Conservation (phyloP, 345 rosid species). For the Dipteronia dyeriana region DNA sequence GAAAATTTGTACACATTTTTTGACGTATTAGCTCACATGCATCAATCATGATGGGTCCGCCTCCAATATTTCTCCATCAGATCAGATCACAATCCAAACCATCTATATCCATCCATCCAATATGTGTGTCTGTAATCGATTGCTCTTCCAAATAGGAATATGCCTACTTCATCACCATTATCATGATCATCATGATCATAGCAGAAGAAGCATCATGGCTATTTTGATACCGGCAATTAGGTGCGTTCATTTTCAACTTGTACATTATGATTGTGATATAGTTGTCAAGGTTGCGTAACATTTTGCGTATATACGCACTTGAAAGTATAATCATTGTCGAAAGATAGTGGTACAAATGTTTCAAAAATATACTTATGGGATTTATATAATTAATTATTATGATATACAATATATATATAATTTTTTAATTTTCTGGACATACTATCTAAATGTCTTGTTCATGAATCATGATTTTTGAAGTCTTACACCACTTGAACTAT, state of each 20-base stretch:
- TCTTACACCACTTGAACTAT: too few relatives aligned
- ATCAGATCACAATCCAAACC: constrained; percentile 19
- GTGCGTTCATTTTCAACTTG: constrained; percentile 25
- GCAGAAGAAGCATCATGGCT: constrained; percentile 21
- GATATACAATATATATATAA: neutral
- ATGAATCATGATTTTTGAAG: too few relatives aligned
- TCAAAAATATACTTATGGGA: neutral
- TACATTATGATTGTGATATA: constrained; percentile 24
- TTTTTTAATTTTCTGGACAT: too few relatives aligned
- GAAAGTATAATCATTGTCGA: neutral
- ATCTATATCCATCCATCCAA: neutral
- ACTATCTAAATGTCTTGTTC: too few relatives aligned
- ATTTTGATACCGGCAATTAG: constrained; percentile 17
- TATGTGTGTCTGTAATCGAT: constrained; percentile 11
- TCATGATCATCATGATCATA: neutral
- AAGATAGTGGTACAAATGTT: constrained; percentile 5
- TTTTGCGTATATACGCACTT: constrained; percentile 22
- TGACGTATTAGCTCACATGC: constrained; percentile 31
- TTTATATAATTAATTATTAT: neutral
- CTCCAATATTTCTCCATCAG: neutral
- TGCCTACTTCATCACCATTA: constrained; percentile 21
- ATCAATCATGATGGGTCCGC: constrained; percentile 23
- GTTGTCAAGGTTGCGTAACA: constrained; percentile 8
- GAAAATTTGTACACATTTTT: neutral
- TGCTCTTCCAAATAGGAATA: constrained; percentile 19